phyloP scores from a whole-genome alignment of 2,329 filamentous ascomycete species.

The Hypoxylon sp. region DNA sequence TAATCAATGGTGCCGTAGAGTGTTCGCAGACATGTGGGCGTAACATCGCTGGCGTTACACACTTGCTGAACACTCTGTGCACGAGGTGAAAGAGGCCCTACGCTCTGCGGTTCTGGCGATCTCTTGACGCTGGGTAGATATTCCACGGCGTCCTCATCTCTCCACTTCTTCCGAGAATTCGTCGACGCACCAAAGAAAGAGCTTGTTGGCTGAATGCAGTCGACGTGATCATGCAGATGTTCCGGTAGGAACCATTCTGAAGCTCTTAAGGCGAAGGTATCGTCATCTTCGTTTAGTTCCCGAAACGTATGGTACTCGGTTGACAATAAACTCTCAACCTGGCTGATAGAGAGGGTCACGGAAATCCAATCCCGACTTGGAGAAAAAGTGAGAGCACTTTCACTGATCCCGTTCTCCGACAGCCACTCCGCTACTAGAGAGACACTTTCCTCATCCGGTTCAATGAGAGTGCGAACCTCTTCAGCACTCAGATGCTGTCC shows the following conservation, averaged over 20 bases:
- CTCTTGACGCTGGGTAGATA: background rate
- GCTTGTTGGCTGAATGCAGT: constrained; percentile 11
- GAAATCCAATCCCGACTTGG: constrained; percentile 8
- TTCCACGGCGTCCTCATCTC: background rate
- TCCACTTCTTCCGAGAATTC: background rate
- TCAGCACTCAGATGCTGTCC: constrained; percentile 6
- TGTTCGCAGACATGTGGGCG: background rate
- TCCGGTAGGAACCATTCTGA: constrained; percentile 2
- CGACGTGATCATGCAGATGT: constrained; percentile 5
- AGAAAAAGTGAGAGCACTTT: background rate
- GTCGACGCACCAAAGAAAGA: background rate
- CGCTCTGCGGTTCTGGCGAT: background rate
- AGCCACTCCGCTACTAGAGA: background rate
- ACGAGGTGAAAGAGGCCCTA: background rate
- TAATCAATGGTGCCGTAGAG: constrained; percentile 11
- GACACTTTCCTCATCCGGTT: background rate
- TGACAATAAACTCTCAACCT: background rate
- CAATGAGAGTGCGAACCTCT: background rate
- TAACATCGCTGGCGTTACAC: background rate
- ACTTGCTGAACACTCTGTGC: background rate
- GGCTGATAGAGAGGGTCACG: constrained; percentile 1
- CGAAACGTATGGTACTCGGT: constrained; percentile 2
- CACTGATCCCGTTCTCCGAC: background rate
- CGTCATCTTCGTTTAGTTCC: background rate
- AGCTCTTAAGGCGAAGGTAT: background rate